Evolutionary conservation across 2,329 filamentous ascomycete genomes (phyloP), one percentile per base, ranked within the genome.

Genomic region (Cytospora leucostoma): DNA sequence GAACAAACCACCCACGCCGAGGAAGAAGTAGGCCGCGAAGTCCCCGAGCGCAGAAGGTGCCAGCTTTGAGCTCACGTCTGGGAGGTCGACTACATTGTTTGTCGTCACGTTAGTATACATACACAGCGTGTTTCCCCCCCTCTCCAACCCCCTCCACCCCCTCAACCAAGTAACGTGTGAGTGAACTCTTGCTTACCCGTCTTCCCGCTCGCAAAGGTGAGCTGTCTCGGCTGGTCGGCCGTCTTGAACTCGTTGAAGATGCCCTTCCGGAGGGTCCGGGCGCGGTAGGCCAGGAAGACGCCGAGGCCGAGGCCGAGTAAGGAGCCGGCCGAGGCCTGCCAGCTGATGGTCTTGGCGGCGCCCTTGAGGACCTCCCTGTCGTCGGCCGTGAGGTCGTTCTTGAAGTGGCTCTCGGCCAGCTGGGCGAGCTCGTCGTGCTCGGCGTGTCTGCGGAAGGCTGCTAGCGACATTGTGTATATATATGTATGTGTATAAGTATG

Each of bases 201-300:
- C 19, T 85, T 77, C 0, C 88, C 88, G 67, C 84, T 81, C 0
- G 84, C 81, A 71, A 90, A 90, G 15, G 82, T 75, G 7, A 90
- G 80, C 59, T 85, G 79, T 0, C 82, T 84, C 0, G 88, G 88
- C 72, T 83, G 85, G 71, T 89, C 85, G 58, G 80, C 75, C 0
- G 86, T 80, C 21, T 82, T 80, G 74, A 90, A 85, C 7, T 84
- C 82, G 51, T 81, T 79, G 76, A 88, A 89, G 73, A 88, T 82
- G n/a, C 80, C 77, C 37, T 77, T 74, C 53, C 88, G 81, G 65
- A 82, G 79, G 47, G 75, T 75, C 47, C 88, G 79, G 12, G 90
- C 71, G 11, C 86, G 79, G 67, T 82, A 81, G 3, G 87, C 87
- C 17, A 85, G 75, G 61, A 81, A 82, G 27, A 86, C 67, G 4